Percentiles rank a stretch among this genome's conserved stretches.
These are phyloP conservation scores for Geopyxis carbonaria DNA, from an alignment of 495 filamentous ascomycete genomes.

Conservation along the genomic window DNA sequence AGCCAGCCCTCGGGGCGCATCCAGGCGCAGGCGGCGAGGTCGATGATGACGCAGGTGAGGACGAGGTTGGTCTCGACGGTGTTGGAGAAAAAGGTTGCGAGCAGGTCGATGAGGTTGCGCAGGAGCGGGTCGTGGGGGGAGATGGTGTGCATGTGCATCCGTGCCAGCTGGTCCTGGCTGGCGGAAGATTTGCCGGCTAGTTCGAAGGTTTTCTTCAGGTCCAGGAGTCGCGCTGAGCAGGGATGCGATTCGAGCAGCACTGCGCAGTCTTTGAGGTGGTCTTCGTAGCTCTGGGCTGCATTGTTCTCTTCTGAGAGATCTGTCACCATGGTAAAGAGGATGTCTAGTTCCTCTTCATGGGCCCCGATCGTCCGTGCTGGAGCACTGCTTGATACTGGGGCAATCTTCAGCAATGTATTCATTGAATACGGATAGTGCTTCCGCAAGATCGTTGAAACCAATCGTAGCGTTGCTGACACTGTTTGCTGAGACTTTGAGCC, in stretches of 20 bases:
- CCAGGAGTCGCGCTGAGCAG: constrained; percentile 45
- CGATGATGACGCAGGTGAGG: constrained; percentile 65
- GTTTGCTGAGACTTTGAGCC: constrained; percentile 73
- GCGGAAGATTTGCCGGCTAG: constrained; percentile 26
- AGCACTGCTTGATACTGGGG: constrained; percentile 34
- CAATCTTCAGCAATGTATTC: constrained; percentile 52
- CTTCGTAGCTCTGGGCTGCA: constrained; percentile 63
- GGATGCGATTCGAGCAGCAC: constrained; percentile 63
- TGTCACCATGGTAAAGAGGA: constrained; percentile 53
- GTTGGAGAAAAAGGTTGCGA: constrained; percentile 73
- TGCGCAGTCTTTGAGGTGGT: constrained; percentile 64
- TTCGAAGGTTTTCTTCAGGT: constrained; percentile 35
- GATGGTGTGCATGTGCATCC: constrained; percentile 42
- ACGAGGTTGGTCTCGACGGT: constrained; percentile 76
- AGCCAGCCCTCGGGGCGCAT: constrained; percentile 80
- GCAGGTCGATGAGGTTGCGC: constrained; percentile 45
- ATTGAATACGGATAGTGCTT: constrained; percentile 75
- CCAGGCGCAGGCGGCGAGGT: constrained; percentile 64
- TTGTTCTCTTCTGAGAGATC: constrained; percentile 48
- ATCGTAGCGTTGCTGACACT: constrained; percentile 66
- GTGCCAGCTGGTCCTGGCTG: constrained; percentile 20
- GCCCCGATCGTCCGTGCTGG: constrained; percentile 55
- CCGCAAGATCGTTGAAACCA: constrained; percentile 67
- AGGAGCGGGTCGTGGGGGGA: constrained; percentile 61
- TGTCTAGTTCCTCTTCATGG: constrained; percentile 61